phyloP scores from a whole-genome alignment of 2,329 filamentous ascomycete species.

The Alternaria sp. region DNA sequence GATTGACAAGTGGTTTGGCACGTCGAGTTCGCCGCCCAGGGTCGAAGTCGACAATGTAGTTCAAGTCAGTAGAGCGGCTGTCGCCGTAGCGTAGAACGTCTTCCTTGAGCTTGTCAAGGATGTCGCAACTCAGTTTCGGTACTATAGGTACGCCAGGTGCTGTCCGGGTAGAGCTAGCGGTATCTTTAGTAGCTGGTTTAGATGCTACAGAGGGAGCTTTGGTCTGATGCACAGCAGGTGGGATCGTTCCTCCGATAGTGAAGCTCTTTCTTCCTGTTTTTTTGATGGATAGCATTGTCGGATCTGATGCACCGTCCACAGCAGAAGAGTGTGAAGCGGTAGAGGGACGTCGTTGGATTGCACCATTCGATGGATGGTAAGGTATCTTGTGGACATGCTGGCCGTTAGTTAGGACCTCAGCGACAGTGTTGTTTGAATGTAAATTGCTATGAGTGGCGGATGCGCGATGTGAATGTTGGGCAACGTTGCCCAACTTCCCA shows the following conservation, averaged over 20 bases:
- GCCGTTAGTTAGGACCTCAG: constrained; percentile 33
- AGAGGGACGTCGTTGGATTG: constrained; percentile 10
- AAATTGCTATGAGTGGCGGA: constrained; percentile 10
- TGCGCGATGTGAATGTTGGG: constrained; percentile 22
- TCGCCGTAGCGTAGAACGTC: constrained; percentile 26
- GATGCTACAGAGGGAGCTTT: neutral
- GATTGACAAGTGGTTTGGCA: constrained; percentile 37
- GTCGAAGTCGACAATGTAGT: constrained; percentile 31
- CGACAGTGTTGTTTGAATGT: constrained; percentile 13
- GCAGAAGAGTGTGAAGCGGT: constrained; percentile 7
- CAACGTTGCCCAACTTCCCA: constrained; percentile 1
- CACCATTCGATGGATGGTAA: constrained; percentile 25
- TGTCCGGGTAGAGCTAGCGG: neutral
- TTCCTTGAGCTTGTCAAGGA: constrained; percentile 42
- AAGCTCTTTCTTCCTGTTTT: constrained; percentile 34
- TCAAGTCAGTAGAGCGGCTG: constrained; percentile 19
- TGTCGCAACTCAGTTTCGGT: constrained; percentile 37
- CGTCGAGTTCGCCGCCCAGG: constrained; percentile 21
- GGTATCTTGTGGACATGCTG: constrained; percentile 41
- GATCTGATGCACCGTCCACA: constrained; percentile 15
- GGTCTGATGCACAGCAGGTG: neutral
- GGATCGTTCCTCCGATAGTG: constrained; percentile 18
- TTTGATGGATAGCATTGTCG: constrained; percentile 20
- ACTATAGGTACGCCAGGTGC: constrained; percentile 25
- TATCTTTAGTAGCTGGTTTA: neutral